A percentile compares a stretch with the other conserved stretches of the same genome.
Conservation (phyloP, 78 protist species). For the Acrasis kona region DNA sequence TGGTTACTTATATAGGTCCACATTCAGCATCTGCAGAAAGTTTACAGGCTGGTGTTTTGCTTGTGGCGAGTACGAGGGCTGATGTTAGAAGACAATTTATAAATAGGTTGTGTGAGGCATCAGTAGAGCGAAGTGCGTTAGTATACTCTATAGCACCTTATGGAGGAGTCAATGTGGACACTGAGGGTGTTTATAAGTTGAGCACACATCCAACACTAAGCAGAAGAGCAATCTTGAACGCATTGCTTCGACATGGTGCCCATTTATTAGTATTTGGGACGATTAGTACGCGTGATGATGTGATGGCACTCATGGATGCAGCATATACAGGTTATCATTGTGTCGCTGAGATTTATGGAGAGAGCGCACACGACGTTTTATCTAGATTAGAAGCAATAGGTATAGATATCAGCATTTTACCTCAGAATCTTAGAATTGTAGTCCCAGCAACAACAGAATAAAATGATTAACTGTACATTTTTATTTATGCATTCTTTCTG, state of each 20-base stretch:
- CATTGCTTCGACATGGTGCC: constrained; percentile 7
- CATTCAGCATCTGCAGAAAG: neutral
- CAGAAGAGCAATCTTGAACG: neutral
- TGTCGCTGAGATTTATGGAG: constrained; percentile 12
- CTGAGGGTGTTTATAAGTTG: neutral
- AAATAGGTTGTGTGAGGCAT: neutral
- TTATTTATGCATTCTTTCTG: too few species aligned
- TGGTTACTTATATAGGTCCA: neutral
- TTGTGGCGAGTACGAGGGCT: constrained; percentile 1
- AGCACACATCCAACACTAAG: constrained; percentile 1
- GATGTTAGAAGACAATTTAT: constrained; percentile 1
- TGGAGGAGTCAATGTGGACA: neutral
- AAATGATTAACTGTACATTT: too few species aligned
- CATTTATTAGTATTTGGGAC: neutral
- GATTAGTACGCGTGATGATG: neutral
- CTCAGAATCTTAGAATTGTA: neutral
- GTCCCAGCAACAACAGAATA: neutral
- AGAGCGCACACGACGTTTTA: neutral
- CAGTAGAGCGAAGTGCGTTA: neutral
- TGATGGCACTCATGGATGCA: neutral
- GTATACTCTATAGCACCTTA: constrained; percentile 1
- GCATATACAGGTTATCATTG: constrained; percentile 5
- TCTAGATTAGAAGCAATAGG: neutral
- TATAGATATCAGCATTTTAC: neutral
- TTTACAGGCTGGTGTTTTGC: neutral